These are phyloP conservation scores for Quercus variabilis DNA, from an alignment of 306 rosid genomes.

Conservation along the genomic window DNA sequence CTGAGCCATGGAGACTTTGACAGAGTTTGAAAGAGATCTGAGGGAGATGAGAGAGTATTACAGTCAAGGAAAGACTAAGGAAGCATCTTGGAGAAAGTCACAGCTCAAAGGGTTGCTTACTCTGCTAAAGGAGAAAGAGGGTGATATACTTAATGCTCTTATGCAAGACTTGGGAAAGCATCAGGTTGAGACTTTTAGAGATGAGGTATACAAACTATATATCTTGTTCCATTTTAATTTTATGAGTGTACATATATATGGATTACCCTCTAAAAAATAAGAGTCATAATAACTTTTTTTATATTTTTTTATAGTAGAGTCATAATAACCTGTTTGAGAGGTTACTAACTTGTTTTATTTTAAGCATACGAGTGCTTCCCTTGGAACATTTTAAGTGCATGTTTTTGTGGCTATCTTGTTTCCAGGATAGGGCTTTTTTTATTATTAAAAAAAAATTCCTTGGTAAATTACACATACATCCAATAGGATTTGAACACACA, in stretches of 20 bases:
- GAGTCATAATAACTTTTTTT: background rate
- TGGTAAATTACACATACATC: too few species aligned
- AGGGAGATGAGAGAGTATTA: slow-evolving; percentile 41
- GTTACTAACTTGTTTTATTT: background rate
- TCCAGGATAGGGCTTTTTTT: too few species aligned
- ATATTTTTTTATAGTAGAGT: too few species aligned
- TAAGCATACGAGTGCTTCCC: too few species aligned
- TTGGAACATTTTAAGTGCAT: too few species aligned
- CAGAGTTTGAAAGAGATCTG: slow-evolving; percentile 31
- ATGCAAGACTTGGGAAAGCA: slow-evolving; percentile 67
- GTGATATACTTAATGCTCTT: slow-evolving; percentile 48
- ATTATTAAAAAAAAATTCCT: too few species aligned
- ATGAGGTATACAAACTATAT: slow-evolving; percentile 40
- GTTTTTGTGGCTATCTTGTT: too few species aligned
- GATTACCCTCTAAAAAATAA: background rate
- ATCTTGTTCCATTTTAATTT: background rate
- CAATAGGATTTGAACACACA: too few species aligned
- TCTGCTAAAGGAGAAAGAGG: slow-evolving; percentile 41
- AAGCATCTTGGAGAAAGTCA: slow-evolving; percentile 62
- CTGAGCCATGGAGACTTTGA: slow-evolving; percentile 21
- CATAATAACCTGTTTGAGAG: too few species aligned
- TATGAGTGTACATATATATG: background rate
- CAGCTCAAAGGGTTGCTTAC: slow-evolving; percentile 53
- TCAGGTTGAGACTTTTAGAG: slow-evolving; percentile 69
- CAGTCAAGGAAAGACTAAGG: slow-evolving; percentile 56